Evolutionary conservation across 208 protist species (phyloP).

Genomic region (Acanthamoeba royreba): DNA sequence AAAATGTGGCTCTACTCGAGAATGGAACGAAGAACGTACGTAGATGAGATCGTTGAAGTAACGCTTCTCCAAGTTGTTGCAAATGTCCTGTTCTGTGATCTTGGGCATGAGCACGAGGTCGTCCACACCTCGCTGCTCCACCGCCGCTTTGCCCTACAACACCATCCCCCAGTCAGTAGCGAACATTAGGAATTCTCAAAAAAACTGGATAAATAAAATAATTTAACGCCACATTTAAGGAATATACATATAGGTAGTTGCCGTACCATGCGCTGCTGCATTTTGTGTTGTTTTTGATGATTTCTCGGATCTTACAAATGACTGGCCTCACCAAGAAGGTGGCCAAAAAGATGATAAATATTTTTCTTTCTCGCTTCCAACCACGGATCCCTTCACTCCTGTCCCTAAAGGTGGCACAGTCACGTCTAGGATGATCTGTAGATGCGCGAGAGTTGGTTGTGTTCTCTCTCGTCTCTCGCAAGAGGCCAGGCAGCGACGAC

Average conservation of each 20-base stretch:
- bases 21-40: constrained; percentile 16
- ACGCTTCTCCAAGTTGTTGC: constrained; percentile 84
- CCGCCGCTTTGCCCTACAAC: background rate
- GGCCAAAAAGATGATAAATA: too few relatives aligned
- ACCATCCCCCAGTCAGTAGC: background rate
- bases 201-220: too few relatives aligned
- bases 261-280: constrained; percentile 35
- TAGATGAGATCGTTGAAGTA: constrained; percentile 73
- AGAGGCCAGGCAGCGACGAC: too few relatives aligned
- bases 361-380: too few relatives aligned
- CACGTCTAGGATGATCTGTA: too few relatives aligned
- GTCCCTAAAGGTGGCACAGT: too few relatives aligned
- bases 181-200: too few relatives aligned
- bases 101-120: constrained; percentile 90
- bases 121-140: constrained; percentile 78
- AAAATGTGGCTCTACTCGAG: background rate
- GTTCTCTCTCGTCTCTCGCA: too few relatives aligned
- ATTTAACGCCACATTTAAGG: background rate
- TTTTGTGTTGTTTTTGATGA: background rate
- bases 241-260: background rate
- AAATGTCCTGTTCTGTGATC: constrained; percentile 86
- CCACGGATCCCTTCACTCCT: too few relatives aligned
- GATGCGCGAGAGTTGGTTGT: too few relatives aligned
- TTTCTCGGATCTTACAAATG: background rate
- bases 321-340: too few relatives aligned